Evolutionary conservation across 176 grass and related monocot genomes (phyloP).

Genomic region (Sorghum bicolor): DNA sequence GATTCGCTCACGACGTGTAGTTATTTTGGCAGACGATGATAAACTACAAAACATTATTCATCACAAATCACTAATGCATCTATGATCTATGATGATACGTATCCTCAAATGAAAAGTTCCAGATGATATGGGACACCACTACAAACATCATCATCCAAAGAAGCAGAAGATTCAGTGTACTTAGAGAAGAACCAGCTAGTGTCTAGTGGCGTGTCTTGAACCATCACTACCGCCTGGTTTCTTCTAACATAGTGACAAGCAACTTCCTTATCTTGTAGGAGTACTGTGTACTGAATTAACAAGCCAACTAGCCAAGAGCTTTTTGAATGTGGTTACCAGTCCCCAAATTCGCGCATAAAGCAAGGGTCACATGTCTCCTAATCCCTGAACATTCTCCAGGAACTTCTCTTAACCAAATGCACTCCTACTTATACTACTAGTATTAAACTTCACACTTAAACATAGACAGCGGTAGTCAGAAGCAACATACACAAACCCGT

Average conservation of each 20-base stretch:
- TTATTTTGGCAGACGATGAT: too few species aligned
- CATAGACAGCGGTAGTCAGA: background rate
- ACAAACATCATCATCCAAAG: background rate
- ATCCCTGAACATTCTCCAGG: conserved; percentile 37
- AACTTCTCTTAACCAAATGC: background rate
- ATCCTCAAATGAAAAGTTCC: background rate
- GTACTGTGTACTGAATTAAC: background rate
- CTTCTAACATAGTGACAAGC: background rate
- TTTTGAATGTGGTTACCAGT: background rate
- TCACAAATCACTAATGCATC: background rate
- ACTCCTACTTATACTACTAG: background rate
- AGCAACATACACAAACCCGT: background rate
- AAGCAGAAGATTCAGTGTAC: background rate
- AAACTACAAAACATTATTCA: too few species aligned
- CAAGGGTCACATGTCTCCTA: conserved; percentile 40
- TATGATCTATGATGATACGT: background rate
- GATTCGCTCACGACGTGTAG: too few species aligned
- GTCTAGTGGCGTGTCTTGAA: background rate
- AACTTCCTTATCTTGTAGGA: background rate
- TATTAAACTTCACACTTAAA: background rate
- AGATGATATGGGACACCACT: background rate
- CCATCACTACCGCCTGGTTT: too few species aligned
- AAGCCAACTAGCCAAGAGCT: background rate
- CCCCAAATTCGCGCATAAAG: conserved; percentile 41
- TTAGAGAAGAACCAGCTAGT: background rate